Base-by-base conservation (phyloP, 2,329 filamentous ascomycete genomes). In the Neoascochyta sp. region DNA sequence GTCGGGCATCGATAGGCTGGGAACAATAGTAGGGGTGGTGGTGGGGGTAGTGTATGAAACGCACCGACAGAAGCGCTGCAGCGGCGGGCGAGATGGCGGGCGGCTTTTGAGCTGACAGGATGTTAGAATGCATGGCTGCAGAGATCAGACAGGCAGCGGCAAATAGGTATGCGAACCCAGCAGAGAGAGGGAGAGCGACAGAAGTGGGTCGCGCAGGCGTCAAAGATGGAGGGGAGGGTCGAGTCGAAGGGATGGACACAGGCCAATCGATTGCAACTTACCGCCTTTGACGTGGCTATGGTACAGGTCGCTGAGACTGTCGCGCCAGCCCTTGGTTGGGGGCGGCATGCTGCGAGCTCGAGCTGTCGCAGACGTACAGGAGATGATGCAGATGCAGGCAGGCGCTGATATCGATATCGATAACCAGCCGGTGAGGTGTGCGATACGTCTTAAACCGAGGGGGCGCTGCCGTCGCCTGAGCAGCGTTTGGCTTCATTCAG, bases 21-120 rank as follows among this genome's bases (percentile, higher is more conserved):
- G 43, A 43, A 32, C 24, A 32, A 37, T 32, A 29, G 41, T 34
- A 32, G 28, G 24, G 29, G 22, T 32, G 43, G 42, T 43, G 46
- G 45, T 48, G 48, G 37, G 35, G 33, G 9, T 8, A 34, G 39
- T 34, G 34, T 25, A 21, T 53, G 50, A 59, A 57, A 63, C 60
- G 45, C 57, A 64, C 62, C 43, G 62, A 64, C 36, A 64, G 43
- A 16, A 56, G 45, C 31, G 57, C 62, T 34, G 60, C 60, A 37
- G 54, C 46, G 25, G 18, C 52, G 41, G 58, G 41, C 38, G 59
- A 49, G 30, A 64, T 52, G 34, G 48, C 52, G 18, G 62, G 60
- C 46, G 59, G 50, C 43, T 59, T 58, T 31, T 50, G 50, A 33
- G 48, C 60, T 64, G 57, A 32, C 39, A 39, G 48, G 39, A 54